phyloP scores from a whole-genome alignment of 2,329 filamentous ascomycete genomes.

The Stagonosporopsis vannaccii region DNA sequence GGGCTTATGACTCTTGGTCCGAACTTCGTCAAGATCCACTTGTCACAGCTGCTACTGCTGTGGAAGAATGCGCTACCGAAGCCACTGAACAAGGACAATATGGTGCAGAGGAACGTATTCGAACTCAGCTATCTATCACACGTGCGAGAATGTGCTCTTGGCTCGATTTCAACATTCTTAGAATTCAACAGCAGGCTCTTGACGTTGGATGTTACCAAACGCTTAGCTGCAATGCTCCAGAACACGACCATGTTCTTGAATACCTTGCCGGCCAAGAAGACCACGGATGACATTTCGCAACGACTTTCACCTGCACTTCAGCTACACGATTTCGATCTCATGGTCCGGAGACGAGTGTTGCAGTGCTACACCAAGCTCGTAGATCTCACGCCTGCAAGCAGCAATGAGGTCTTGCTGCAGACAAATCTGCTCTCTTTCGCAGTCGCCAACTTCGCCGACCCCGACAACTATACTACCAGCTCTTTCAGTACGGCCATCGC shows the following conservation, averaged over 20 bases:
- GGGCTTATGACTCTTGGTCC: slow-evolving; percentile 95
- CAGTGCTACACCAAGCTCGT: slow-evolving; percentile 95
- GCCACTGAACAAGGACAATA: slow-evolving; percentile 91
- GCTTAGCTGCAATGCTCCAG: slow-evolving; percentile 92
- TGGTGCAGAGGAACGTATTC: slow-evolving; percentile 79
- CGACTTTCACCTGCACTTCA: slow-evolving; percentile 85
- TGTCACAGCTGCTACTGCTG: slow-evolving; percentile 88
- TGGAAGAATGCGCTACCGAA: slow-evolving; percentile 99
- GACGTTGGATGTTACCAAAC: slow-evolving; percentile 91
- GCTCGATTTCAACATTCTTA: slow-evolving; percentile 89
- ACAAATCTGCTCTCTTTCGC: slow-evolving; percentile 90
- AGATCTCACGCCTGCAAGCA: slow-evolving; percentile 83
- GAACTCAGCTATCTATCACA: slow-evolving; percentile 94
- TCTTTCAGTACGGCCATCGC: slow-evolving; percentile 91
- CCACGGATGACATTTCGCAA: slow-evolving; percentile 84
- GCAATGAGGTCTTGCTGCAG: slow-evolving; percentile 84
- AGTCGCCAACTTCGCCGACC: slow-evolving; percentile 90
- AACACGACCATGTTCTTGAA: slow-evolving; percentile 92
- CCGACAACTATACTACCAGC: slow-evolving; percentile 83
- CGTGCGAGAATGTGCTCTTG: slow-evolving; percentile 91
- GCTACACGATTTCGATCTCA: slow-evolving; percentile 86
- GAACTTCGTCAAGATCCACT: slow-evolving; percentile 98
- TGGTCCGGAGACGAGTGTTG: slow-evolving; percentile 90
- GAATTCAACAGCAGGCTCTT: slow-evolving; percentile 91
- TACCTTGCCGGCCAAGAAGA: slow-evolving; percentile 81